A percentile compares a stretch with the other conserved stretches of the same genome.
Evolutionary conservation across 805 yeast species (phyloP).

Genomic region (Ascoidea rubescens): DNA sequence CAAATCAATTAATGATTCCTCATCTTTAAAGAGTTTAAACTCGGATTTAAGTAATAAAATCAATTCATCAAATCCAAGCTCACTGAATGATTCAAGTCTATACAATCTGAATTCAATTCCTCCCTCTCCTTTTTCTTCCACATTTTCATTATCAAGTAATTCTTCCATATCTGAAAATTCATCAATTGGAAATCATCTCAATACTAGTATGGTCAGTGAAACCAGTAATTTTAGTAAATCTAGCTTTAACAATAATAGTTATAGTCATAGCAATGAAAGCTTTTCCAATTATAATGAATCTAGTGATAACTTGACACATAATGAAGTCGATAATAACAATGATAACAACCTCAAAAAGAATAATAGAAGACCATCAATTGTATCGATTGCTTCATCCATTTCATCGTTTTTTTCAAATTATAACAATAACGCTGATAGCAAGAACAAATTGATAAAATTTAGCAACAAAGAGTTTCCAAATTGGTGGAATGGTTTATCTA

Average conservation of each 20-base stretch:
- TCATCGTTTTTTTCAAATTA: neutral
- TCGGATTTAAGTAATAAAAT: neutral
- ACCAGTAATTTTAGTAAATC: neutral
- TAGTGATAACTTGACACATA: neutral
- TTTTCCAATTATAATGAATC: neutral
- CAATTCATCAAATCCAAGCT: neutral
- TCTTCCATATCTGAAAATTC: neutral
- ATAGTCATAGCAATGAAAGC: neutral
- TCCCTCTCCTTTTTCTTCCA: constrained; percentile 4
- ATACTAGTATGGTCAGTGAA: neutral
- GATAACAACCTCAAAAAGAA: too few species aligned
- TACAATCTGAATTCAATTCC: neutral
- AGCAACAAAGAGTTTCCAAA: neutral
- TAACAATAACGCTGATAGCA: neutral
- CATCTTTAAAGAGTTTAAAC: too few species aligned
- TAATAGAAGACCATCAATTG: neutral
- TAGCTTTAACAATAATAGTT: too few species aligned
- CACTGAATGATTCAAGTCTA: too few species aligned
- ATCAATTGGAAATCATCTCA: neutral
- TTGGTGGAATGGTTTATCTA: neutral
- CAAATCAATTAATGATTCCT: neutral
- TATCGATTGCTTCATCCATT: neutral
- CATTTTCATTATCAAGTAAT: constrained; percentile 1
- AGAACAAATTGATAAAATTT: neutral
- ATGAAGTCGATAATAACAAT: too few species aligned